Evolutionary conservation across 306 rosid species (phyloP).

Genomic region (Prinsepia uniflora): DNA sequence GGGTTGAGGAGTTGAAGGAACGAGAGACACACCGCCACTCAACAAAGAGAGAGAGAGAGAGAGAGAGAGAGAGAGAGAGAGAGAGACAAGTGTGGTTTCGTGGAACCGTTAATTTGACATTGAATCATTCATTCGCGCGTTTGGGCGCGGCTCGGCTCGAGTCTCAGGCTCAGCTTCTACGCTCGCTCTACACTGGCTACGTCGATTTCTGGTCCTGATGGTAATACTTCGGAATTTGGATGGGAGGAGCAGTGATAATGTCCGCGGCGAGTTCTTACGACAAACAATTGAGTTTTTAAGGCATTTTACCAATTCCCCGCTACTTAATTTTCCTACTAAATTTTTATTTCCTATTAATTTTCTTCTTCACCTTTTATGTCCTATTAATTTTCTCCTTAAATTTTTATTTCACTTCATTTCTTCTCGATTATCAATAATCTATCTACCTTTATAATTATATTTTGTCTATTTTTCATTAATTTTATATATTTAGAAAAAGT

Average conservation of each 20-base stretch:
- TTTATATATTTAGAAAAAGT: no score
- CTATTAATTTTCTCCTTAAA: no score
- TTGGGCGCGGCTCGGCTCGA: conserved; percentile 46
- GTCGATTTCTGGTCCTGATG: background rate
- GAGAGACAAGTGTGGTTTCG: conserved; percentile 42
- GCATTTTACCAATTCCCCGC: no score
- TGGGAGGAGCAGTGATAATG: background rate
- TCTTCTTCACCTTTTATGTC: no score
- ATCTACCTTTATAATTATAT: no score
- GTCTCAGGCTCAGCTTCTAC: conserved; percentile 31
- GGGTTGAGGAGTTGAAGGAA: conserved; percentile 19
- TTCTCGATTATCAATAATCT: no score
- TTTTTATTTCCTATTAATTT: no score
- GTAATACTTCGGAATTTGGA: background rate
- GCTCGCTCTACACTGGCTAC: background rate
- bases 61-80: conserved; percentile 20
- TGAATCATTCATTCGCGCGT: conserved; percentile 39
- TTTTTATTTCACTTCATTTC: no score
- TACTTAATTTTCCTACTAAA: no score
- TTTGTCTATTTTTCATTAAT: no score
- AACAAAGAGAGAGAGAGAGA: background rate
- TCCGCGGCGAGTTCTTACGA: background rate
- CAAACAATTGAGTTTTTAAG: no score
- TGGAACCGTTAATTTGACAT: conserved; percentile 49
- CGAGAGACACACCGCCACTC: conserved; percentile 20